Conservation (phyloP, 2,329 filamentous ascomycete genomes). For the Colletotrichum sp. region DNA sequence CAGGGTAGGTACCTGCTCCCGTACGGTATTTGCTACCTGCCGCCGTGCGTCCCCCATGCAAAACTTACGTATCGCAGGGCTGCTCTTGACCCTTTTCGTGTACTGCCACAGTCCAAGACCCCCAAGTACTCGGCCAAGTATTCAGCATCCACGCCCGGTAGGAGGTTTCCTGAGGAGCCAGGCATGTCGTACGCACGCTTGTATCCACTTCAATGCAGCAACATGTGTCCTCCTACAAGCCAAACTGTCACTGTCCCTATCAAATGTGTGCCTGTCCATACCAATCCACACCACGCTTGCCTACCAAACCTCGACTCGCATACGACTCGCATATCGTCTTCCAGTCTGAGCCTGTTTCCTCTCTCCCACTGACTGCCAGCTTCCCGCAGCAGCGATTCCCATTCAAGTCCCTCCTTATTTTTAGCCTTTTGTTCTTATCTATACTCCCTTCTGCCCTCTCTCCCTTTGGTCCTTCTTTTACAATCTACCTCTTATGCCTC, state of each 20-base stretch:
- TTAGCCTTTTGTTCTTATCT: neutral
- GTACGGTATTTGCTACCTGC: neutral
- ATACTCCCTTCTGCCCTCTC: neutral
- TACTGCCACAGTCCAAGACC: neutral
- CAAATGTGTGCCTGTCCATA: neutral
- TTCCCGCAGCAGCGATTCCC: neutral
- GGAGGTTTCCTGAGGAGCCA: neutral
- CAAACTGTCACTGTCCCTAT: neutral
- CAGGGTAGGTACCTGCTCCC: neutral
- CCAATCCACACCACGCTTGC: neutral
- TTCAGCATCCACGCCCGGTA: neutral
- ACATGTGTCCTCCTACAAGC: neutral
- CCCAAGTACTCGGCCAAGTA: neutral
- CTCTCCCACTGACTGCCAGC: slow-evolving; percentile 1
- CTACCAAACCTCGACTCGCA: neutral
- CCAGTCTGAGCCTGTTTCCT: neutral
- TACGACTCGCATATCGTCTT: neutral
- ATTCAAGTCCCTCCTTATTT: slow-evolving; percentile 16
- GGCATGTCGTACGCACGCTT: neutral
- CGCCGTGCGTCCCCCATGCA: neutral
- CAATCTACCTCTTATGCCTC: slow-evolving; percentile 17
- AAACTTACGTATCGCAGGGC: neutral
- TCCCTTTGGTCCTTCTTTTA: slow-evolving; percentile 1
- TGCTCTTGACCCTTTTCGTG: neutral
- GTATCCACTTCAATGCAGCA: neutral